Percentiles rank a stretch among this genome's conserved stretches.
Evolutionary conservation across 176 grass and related monocot genomes (phyloP).

Genomic region (Pontederia paniculata): DNA sequence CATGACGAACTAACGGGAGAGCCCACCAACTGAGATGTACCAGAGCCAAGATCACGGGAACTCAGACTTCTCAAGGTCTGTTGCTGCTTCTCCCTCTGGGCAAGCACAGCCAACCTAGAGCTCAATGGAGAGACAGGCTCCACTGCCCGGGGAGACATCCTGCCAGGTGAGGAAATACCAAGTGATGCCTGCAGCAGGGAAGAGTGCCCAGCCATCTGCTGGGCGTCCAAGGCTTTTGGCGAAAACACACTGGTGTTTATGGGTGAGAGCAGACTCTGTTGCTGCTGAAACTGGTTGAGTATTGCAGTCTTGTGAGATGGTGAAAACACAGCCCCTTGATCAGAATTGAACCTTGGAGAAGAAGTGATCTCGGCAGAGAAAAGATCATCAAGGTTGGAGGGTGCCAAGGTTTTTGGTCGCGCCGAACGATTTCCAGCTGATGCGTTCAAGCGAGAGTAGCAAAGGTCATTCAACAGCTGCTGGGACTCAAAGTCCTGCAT

Average conservation of each 20-base stretch:
- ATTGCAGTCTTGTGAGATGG: constrained; percentile 68
- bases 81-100: constrained; percentile 40
- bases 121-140: constrained; percentile 59
- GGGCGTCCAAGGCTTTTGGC: no score
- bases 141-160: constrained; percentile 51
- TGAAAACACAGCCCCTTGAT: constrained; percentile 57
- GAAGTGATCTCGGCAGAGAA: constrained; percentile 66
- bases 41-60: constrained; percentile 20
- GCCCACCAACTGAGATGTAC: constrained; percentile 28
- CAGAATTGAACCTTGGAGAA: constrained; percentile 52
- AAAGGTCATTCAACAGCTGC: constrained; percentile 34
- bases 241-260: no score
- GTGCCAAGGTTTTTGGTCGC: constrained; percentile 40
- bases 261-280: no score
- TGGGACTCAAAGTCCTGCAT: constrained; percentile 44
- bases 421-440: constrained; percentile 28
- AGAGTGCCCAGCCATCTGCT: constrained; percentile 12
- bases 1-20: constrained; percentile 34
- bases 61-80: constrained; percentile 11
- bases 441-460: constrained; percentile 39
- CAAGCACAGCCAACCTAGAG: constrained; percentile 30
- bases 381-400: constrained; percentile 65
- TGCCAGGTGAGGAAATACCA: constrained; percentile 39
- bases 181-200: constrained; percentile 35
- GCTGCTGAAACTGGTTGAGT: constrained; percentile 59